These are phyloP conservation scores for Axilococcus clingmanii DNA, from an alignment of 139 green algal genomes.

Conservation along the genomic window DNA sequence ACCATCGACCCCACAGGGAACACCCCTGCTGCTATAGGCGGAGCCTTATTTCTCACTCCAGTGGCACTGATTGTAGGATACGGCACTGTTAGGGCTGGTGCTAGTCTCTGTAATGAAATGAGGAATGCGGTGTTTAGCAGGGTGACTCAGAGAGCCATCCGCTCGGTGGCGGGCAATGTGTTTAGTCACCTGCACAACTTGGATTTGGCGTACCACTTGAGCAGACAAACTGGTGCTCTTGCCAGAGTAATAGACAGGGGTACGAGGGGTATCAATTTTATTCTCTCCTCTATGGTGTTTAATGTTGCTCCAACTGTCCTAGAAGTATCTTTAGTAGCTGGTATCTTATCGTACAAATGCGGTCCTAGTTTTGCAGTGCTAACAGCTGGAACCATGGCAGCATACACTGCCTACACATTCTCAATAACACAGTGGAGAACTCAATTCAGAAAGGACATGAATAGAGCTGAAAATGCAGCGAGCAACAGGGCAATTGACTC, in stretches of 20 bases:
- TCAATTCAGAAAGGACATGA: conserved; percentile 79
- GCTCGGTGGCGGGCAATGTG: conserved; percentile 51
- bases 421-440: conserved; percentile 79
- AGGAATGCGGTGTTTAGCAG: conserved; percentile 85
- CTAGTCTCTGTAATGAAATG: conserved; percentile 68
- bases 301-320: conserved; percentile 92
- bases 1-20: conserved; percentile 33
- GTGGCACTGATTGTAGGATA: conserved; percentile 69
- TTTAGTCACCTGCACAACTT: conserved; percentile 86
- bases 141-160: conserved; percentile 66
- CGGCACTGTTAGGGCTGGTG: conserved; percentile 45
- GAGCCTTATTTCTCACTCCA: conserved; percentile 44
- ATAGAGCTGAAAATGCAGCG: conserved; percentile 66
- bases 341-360: conserved; percentile 84
- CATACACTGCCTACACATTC: conserved; percentile 88
- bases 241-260: conserved; percentile 82
- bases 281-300: conserved; percentile 82
- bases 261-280: conserved; percentile 91
- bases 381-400: conserved; percentile 69
- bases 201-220: conserved; percentile 84
- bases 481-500: conserved; percentile 67
- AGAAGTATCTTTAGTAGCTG: conserved; percentile 74
- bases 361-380: conserved; percentile 73
- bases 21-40: conserved; percentile 16
- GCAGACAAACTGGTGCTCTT: conserved; percentile 78